A percentile compares a stretch with the other conserved stretches of the same genome.
phyloP scores from a whole-genome alignment of 257 asterid genomes.

The Forsythia viridissima region DNA sequence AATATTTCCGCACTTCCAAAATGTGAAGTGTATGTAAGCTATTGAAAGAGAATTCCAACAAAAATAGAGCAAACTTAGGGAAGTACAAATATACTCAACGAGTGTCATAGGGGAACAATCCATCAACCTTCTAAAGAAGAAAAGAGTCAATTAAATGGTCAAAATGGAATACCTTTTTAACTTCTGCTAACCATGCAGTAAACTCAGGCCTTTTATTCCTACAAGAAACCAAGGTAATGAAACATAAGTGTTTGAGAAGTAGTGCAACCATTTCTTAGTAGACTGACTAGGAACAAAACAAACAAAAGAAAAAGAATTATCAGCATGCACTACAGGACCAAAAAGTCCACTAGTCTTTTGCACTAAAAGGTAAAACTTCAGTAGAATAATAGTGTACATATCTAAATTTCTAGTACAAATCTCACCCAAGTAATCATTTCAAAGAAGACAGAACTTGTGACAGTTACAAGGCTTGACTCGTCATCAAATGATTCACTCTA shows the following conservation, averaged over 20 bases:
- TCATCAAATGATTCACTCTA: background rate
- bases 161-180: constrained; percentile 62
- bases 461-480: background rate
- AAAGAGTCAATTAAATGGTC: background rate
- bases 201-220: constrained; percentile 98
- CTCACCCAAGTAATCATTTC: background rate
- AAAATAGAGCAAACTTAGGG: background rate
- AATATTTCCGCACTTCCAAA: background rate
- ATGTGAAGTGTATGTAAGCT: background rate
- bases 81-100: background rate
- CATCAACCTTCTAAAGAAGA: background rate
- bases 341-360: background rate
- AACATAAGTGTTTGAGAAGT: constrained; percentile 12
- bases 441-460: background rate
- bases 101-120: constrained; percentile 4
- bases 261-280: background rate
- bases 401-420: background rate
- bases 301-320: background rate
- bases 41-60: background rate
- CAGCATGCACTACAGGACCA: background rate
- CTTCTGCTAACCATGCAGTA: constrained; percentile 90
- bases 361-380: background rate
- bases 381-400: background rate
- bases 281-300: background rate
- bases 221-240: constrained; percentile 29